These are phyloP conservation scores for Centrapalus pauciflorus DNA, from an alignment of 129 eudicot genomes.

Conservation along the genomic window DNA sequence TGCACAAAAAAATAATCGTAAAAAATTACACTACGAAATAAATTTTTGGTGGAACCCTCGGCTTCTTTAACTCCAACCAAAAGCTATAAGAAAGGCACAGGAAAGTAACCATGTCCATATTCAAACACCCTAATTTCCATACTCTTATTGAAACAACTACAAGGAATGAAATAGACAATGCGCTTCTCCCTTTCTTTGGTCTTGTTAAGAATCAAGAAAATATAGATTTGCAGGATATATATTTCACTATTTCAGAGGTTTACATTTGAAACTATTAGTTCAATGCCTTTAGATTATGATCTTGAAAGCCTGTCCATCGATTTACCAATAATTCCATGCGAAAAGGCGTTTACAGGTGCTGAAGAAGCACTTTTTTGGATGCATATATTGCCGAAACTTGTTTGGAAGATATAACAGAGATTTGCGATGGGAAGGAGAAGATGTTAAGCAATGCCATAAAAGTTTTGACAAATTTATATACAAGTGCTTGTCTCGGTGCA, in stretches of 20 bases:
- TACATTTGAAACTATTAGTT: neutral
- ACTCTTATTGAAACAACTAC: neutral
- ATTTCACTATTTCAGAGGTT: conserved; percentile 26
- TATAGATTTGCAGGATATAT: conserved; percentile 24
- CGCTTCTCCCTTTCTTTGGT: conserved; percentile 14
- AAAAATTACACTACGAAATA: no score
- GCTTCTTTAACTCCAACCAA: conserved; percentile 21
- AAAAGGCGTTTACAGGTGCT: conserved; percentile 13
- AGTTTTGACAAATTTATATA: conserved; percentile 16
- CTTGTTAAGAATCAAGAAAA: neutral
- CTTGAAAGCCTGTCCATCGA: neutral
- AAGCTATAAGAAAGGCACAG: conserved; percentile 20
- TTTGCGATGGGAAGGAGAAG: conserved; percentile 20
- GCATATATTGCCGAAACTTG: conserved; percentile 6
- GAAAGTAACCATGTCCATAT: neutral
- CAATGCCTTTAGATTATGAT: conserved; percentile 5
- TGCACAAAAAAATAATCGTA: no score
- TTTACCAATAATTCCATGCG: conserved; percentile 3
- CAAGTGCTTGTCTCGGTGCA: neutral
- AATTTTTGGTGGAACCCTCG: conserved; percentile 14
- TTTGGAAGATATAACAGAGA: conserved; percentile 21
- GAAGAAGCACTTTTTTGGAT: conserved; percentile 12
- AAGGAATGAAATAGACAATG: neutral
- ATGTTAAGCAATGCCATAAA: conserved; percentile 5
- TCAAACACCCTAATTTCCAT: conserved; percentile 7